Base-by-base conservation (phyloP, 371 early-diverging fungal species). In the Mortierella sp. region DNA sequence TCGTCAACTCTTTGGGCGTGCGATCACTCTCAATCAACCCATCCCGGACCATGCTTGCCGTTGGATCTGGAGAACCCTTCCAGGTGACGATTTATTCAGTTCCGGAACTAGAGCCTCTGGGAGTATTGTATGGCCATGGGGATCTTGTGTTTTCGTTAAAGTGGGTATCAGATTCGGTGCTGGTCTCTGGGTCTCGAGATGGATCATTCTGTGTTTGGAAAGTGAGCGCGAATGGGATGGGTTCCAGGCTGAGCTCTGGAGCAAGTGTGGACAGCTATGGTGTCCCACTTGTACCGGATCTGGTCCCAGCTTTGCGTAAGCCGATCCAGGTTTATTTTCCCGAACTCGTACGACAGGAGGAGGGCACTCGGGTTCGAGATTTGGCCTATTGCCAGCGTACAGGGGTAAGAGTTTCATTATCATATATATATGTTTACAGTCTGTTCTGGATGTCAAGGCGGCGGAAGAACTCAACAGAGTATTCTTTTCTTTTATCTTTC, bases 121-220 rank as follows among this genome's bases (percentile, higher is more conserved):
- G 71, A 2, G 55, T 83, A 55, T 71, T 83, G 72, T 68, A 80
- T 50, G 90, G 89, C 26, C 93, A 93, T 65, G 52, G 71, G 4
- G 92, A 91, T 62, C 82, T 90, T 50, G 90, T 91, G 7, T 93
- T 92, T 71, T 76, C 88, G 0, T 71, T 91, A 43, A 81, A 71
- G 4, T 92, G 90, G 88, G 29, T 88, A 6, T 74, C 82, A 26
- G 91, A 92, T 64, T 74, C 75, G 5, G 66, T 72, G 1, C 74
- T 91, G 18, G 82, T 87, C 25, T 83, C 87, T 6, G 91, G 90
- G 7, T 87, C 89, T 11, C 84, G 92, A 6, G 93, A 93, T 62
- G 85, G 84, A 15, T 82, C 86, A 5, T 62, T 84, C 57, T 66
- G 83, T 0, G 56, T 87, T 3, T 86, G 85, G 85, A 64, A 71